Base-by-base conservation (phyloP, 2,329 filamentous ascomycete genomes). In the Cordyceps cicadae region DNA sequence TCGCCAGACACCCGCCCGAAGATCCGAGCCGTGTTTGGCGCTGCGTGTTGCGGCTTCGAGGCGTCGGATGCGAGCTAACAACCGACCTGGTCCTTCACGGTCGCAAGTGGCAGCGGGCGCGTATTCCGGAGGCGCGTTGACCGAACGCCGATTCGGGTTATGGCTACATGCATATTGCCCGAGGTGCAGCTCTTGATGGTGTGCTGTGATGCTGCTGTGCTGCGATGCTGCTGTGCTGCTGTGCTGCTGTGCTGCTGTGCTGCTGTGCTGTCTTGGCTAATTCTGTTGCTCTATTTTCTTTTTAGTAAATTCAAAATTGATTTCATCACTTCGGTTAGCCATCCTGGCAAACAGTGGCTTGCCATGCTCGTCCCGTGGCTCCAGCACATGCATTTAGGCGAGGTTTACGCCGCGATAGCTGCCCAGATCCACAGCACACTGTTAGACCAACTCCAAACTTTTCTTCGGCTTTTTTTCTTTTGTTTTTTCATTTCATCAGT, bases 61-160 rank as follows among this genome's bases (percentile, higher is more conserved):
- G 49, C 14, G 49, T 60, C 58, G 58, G 58, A 60, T 60, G 58
- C 58, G 58, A 60, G 58, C 58, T 48, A 53, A 58, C 57, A 19
- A 53, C 57, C 57, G 49, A 59, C 39, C 37, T 39, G 21, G 14
- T 15, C 26, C 49, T 37, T 53, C 57, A 53, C 49, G 39, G 26
- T 48, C 49, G 46, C 54, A 37, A n/a, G 26, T 26, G 41, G 15
- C 39, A 43, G 41, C 41, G 34, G 15, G 8, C 17, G 52, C 41
- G 53, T 46, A 3, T 43, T 39, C 29, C 41, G 26, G 19, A 17
- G 8, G 14, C 11, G 5, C n/a, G 1, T 21, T 19, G 26, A 15
- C 21, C 15, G 52, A 55, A 26, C 54, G n/a, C 43, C 54, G 55
- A 51, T 51, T 43, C 46, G 46, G 55, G 34, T 17, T 41, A 29